A percentile compares a stretch with the other conserved stretches of the same genome.
Conservation (phyloP, 257 asterid species). For the Primulina eburnea region DNA sequence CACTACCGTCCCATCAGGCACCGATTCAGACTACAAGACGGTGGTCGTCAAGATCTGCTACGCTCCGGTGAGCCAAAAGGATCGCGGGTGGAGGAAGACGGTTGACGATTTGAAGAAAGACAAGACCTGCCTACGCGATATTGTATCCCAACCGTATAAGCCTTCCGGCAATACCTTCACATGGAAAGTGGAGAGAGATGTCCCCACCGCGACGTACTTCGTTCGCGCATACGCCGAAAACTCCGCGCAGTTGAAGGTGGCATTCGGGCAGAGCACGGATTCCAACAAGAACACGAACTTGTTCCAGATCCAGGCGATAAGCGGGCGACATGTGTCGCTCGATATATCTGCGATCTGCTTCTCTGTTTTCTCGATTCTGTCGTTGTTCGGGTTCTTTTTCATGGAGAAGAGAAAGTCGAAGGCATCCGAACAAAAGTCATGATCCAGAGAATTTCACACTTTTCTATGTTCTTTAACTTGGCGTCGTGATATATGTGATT, state of each 20-base stretch:
- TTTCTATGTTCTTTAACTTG: too few relatives aligned
- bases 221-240: conserved; percentile 28
- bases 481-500: too few relatives aligned
- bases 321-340: conserved; percentile 26
- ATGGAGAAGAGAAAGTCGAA: conserved; percentile 26
- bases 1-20: conserved; percentile 14
- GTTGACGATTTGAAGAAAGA: conserved; percentile 26
- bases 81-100: conserved; percentile 33
- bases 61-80: conserved; percentile 30
- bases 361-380: conserved; percentile 27
- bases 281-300: conserved; percentile 17
- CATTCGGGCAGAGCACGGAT: conserved; percentile 29
- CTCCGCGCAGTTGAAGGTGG: conserved; percentile 15
- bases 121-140: conserved; percentile 27
- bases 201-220: conserved; percentile 32
- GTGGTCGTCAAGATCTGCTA: conserved; percentile 29
- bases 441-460: neutral
- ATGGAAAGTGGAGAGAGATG: conserved; percentile 21
- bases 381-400: conserved; percentile 29
- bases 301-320: conserved; percentile 19
- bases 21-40: conserved; percentile 23
- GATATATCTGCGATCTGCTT: conserved; percentile 28
- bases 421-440: conserved; percentile 16
- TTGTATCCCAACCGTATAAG: conserved; percentile 20
- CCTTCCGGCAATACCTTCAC: conserved; percentile 22